Evolutionary conservation across 2,329 filamentous ascomycete genomes (phyloP).

Genomic region (Fusarium poae): DNA sequence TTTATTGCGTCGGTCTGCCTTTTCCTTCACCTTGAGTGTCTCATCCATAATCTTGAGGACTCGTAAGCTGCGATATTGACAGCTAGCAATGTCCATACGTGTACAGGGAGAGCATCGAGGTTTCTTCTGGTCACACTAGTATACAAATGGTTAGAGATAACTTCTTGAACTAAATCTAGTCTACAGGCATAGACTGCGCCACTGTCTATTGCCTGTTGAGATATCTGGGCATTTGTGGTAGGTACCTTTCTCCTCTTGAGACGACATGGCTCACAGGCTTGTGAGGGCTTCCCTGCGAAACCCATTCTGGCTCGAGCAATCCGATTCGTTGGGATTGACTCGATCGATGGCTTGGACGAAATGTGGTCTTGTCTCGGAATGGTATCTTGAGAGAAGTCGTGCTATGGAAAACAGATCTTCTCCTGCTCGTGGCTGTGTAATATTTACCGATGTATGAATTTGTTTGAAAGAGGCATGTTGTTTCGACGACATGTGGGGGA

Average conservation of each 20-base stretch:
- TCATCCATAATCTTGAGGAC: constrained; percentile 1
- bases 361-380: rapidly evolving
- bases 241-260: constrained; percentile 13
- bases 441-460: not conserved
- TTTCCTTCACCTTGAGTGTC: not conserved
- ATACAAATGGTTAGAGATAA: not conserved
- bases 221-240: not conserved
- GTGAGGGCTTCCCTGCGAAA: constrained; percentile 11
- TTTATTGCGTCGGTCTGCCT: not conserved
- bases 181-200: not conserved
- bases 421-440: not conserved
- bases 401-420: not conserved
- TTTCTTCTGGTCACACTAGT: constrained; percentile 7
- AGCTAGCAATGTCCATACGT: not conserved
- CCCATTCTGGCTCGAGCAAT: not conserved
- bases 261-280: constrained; percentile 11
- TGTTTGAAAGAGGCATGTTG: constrained; percentile 7
- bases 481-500: not conserved
- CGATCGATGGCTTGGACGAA: not conserved
- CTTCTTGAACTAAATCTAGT: rapidly evolving
- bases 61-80: not conserved
- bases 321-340: not conserved
- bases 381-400: no score
- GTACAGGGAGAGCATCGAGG: constrained; percentile 2
- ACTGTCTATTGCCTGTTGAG: not conserved